phyloP scores from a whole-genome alignment of 176 grass and related monocot species.

The Poa pratensis region DNA sequence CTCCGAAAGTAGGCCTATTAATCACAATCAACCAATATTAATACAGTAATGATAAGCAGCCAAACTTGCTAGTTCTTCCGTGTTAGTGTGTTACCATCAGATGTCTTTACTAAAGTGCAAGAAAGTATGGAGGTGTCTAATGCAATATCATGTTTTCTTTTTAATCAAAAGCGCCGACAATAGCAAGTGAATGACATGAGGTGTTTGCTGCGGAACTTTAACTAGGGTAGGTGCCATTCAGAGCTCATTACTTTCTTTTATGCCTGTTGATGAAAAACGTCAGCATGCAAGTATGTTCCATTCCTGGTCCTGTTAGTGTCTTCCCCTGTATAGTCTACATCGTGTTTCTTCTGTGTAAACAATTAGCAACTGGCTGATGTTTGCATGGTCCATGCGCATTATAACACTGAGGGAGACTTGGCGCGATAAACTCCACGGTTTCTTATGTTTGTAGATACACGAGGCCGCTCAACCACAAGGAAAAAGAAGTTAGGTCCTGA shows the following conservation, averaged over 20 bases:
- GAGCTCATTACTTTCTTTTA: neutral
- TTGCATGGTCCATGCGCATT: conserved; percentile 5
- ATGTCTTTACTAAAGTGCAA: neutral
- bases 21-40: conserved; percentile 2
- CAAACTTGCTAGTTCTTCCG: conserved; percentile 8
- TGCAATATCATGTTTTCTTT: neutral
- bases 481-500: conserved; percentile 26
- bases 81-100: neutral
- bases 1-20: neutral
- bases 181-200: conserved; percentile 17
- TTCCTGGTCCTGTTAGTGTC: conserved; percentile 1
- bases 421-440: neutral
- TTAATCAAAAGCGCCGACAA: neutral
- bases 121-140: neutral
- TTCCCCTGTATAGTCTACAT: conserved; percentile 11
- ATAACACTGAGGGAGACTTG: neutral
- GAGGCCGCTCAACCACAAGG: neutral
- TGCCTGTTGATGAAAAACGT: conserved; percentile 1
- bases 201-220: conserved; percentile 44
- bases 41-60: neutral
- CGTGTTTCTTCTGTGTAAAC: neutral
- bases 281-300: conserved; percentile 37
- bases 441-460: conserved; percentile 1
- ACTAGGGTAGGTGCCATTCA: conserved; percentile 46
- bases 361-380: conserved; percentile 2